Conservation (phyloP, 2,329 filamentous ascomycete genomes). For the Penicillium sp. region DNA sequence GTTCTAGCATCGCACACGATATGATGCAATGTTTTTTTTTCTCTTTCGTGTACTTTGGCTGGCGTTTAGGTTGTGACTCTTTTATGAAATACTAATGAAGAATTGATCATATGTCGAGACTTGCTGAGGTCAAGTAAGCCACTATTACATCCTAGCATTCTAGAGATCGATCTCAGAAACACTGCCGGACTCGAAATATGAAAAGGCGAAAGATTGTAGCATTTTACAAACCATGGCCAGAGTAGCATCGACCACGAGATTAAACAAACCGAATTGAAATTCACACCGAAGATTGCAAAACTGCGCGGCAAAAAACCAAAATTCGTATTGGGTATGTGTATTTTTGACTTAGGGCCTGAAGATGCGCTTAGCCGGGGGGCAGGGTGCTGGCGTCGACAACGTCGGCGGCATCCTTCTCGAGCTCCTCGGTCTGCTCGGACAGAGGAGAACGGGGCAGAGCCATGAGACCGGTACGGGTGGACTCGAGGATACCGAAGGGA, state of each 20-base stretch:
- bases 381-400: conserved; percentile 92
- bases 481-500: conserved; percentile 95
- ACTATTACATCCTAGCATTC: not conserved
- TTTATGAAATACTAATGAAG: not conserved
- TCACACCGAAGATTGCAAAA: conserved; percentile 16
- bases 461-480: conserved; percentile 93
- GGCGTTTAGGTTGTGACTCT: not conserved
- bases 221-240: conserved; percentile 1
- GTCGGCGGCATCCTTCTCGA: conserved; percentile 87
- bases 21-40: not conserved
- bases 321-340: conserved; percentile 28
- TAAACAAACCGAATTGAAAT: not conserved
- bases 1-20: not conserved
- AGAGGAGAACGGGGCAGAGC: conserved; percentile 91
- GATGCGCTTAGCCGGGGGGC: conserved; percentile 72
- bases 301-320: conserved; percentile 21
- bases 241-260: not conserved
- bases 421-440: conserved; percentile 69
- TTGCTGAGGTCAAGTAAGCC: not conserved
- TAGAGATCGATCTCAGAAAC: not conserved
- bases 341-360: conserved; percentile 24
- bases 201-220: not conserved
- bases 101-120: not conserved
- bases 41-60: not conserved
- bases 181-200: not conserved